Evolutionary conservation across 495 filamentous ascomycete genomes (phyloP).

Genomic region (Glutinoglossum americanum): DNA sequence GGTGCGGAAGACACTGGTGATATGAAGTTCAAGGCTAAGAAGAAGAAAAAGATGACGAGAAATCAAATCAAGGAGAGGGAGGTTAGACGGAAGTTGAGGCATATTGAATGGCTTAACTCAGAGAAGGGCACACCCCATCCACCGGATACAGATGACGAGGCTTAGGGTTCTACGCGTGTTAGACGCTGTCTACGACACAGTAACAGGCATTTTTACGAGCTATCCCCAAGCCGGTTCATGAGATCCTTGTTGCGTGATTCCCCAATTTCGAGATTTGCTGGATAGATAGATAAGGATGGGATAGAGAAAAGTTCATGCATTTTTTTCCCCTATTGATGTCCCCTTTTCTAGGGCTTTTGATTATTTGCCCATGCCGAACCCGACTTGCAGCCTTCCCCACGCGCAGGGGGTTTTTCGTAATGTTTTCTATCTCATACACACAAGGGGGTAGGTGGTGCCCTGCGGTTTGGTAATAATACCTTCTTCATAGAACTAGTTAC

Average conservation of each 20-base stretch:
- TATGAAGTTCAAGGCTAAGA: conserved; percentile 72
- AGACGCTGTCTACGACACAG: background rate
- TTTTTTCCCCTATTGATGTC: background rate
- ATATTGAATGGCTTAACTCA: conserved; percentile 77
- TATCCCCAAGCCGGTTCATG: background rate
- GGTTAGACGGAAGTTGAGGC: conserved; percentile 63
- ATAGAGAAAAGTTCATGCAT: background rate
- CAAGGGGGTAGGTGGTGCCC: background rate
- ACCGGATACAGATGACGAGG: conserved; percentile 22
- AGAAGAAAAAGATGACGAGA: conserved; percentile 97
- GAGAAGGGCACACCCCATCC: conserved; percentile 24
- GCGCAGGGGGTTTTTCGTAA: background rate
- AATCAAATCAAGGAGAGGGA: conserved; percentile 88
- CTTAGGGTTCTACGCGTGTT: background rate
- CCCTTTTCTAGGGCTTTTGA: background rate
- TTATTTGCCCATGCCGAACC: background rate
- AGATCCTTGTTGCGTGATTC: background rate
- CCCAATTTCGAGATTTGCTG: background rate
- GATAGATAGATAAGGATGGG: background rate
- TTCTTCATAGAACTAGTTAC: background rate
- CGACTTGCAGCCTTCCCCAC: background rate
- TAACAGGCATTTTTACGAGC: background rate
- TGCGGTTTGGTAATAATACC: background rate
- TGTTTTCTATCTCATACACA: background rate
- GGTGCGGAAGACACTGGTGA: conserved; percentile 62